Percentiles rank a stretch among this genome's conserved stretches.
Conservation (phyloP, 768 basidiomycete species). For the Gloeostereum incarnatum region DNA sequence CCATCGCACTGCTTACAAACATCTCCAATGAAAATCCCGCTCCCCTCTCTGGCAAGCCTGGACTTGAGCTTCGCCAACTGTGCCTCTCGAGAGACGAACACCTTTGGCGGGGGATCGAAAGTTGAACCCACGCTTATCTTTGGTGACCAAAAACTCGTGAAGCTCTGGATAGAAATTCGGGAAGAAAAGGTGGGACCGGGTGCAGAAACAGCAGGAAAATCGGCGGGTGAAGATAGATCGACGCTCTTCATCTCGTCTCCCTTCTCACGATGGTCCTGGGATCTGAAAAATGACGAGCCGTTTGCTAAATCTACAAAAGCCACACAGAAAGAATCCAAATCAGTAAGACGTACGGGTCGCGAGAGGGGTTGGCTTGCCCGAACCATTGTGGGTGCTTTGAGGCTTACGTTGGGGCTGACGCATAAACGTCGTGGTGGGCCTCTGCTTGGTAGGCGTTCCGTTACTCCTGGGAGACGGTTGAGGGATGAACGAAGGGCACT, state of each 20-base stretch:
- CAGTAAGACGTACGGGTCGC: slow-evolving; percentile 46
- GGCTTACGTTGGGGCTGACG: slow-evolving; percentile 34
- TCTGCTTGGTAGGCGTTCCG: slow-evolving; percentile 19
- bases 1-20: slow-evolving; percentile 28
- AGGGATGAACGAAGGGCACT: slow-evolving; percentile 57
- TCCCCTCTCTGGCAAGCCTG: slow-evolving; percentile 36
- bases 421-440: slow-evolving; percentile 29
- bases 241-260: slow-evolving; percentile 26
- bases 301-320: slow-evolving; percentile 9
- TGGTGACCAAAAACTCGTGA: slow-evolving; percentile 41
- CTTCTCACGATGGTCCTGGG: slow-evolving; percentile 16
- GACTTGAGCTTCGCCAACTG: slow-evolving; percentile 57
- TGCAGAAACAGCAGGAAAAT: slow-evolving; percentile 26
- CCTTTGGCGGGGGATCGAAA: slow-evolving; percentile 11
- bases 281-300: slow-evolving; percentile 26
- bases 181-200: slow-evolving; percentile 41
- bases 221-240: slow-evolving; percentile 17
- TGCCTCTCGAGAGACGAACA: slow-evolving; percentile 51
- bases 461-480: slow-evolving; percentile 43
- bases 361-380: not conserved
- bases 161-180: slow-evolving; percentile 48
- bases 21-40: slow-evolving; percentile 16
- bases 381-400: slow-evolving; percentile 7
- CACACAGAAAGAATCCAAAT: slow-evolving; percentile 27
- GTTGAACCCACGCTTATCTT: not conserved